Percentiles rank a stretch among this genome's conserved stretches.
phyloP scores from a whole-genome alignment of 1,284 basidiomycete genomes.

The Exobasidium rhododendri region DNA sequence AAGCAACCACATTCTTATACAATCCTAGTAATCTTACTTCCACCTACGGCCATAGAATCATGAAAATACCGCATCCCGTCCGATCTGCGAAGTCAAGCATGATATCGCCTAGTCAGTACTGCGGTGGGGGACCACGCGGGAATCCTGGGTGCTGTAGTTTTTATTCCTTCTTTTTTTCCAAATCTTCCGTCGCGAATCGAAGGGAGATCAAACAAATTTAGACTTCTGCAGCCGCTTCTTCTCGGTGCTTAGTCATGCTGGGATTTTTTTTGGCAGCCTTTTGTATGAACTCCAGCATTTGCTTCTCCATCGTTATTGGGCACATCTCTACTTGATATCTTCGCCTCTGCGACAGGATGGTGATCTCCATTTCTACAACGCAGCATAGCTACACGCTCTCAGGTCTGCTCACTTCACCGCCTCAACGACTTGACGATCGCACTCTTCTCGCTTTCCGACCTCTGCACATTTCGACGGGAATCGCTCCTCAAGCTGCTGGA shows the following conservation, averaged over 20 bases:
- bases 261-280: too few species aligned
- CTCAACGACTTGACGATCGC: conserved; percentile 39
- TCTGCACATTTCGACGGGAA: conserved; percentile 28
- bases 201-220: too few species aligned
- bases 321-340: too few species aligned
- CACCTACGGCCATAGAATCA: conserved; percentile 74
- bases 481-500: conserved; percentile 40
- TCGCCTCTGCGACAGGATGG: too few species aligned
- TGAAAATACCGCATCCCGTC: conserved; percentile 77
- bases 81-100: conserved; percentile 75
- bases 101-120: conserved; percentile 77
- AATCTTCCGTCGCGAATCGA: too few species aligned
- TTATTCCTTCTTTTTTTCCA: too few species aligned
- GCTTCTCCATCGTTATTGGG: too few species aligned
- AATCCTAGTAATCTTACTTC: too few species aligned
- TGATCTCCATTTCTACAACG: conserved; percentile 39
- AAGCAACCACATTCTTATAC: too few species aligned
- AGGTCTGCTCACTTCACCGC: conserved; percentile 33
- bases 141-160: conserved; percentile 75
- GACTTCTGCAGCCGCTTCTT: too few species aligned
- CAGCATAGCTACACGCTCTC: conserved; percentile 42
- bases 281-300: too few species aligned
- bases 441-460: conserved; percentile 35
- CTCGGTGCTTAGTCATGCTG: too few species aligned
- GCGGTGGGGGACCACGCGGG: conserved; percentile 77